Conservation (phyloP, 768 basidiomycete genomes). For the Phaeotremella fagi region DNA sequence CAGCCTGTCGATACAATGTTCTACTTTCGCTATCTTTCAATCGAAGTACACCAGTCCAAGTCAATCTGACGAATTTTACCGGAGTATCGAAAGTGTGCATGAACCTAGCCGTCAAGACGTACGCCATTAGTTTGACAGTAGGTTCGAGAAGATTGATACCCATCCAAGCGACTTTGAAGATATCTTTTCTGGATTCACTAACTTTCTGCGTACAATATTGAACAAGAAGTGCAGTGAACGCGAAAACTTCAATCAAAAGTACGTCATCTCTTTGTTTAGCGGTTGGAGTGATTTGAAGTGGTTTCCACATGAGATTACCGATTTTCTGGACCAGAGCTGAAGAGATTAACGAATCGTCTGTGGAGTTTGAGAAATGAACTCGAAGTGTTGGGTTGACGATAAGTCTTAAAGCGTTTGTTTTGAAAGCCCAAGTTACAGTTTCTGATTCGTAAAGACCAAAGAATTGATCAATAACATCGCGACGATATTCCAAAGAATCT, state of each 20-base stretch:
- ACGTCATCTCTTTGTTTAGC: slow-evolving; percentile 59
- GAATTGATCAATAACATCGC: slow-evolving; percentile 80
- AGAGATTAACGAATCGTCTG: slow-evolving; percentile 61
- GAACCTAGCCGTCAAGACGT: slow-evolving; percentile 84
- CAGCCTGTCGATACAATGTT: slow-evolving; percentile 71
- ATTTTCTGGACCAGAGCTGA: slow-evolving; percentile 65
- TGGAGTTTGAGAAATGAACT: slow-evolving; percentile 63
- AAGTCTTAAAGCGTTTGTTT: slow-evolving; percentile 61
- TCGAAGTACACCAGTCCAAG: slow-evolving; percentile 84
- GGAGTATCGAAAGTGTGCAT: slow-evolving; percentile 84
- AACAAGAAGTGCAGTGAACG: slow-evolving; percentile 81
- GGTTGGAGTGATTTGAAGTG: slow-evolving; percentile 53
- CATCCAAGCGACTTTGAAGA: slow-evolving; percentile 90
- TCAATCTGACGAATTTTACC: slow-evolving; percentile 79
- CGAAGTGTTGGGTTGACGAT: slow-evolving; percentile 82
- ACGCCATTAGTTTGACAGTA: slow-evolving; percentile 86
- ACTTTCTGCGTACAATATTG: slow-evolving; percentile 77
- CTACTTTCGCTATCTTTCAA: slow-evolving; percentile 75
- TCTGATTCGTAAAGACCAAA: slow-evolving; percentile 73
- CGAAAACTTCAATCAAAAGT: slow-evolving; percentile 83
- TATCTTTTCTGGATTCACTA: slow-evolving; percentile 76
- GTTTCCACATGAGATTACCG: slow-evolving; percentile 62
- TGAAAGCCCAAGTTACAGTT: slow-evolving; percentile 64
- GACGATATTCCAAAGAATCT: slow-evolving; percentile 60
- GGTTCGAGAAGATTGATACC: slow-evolving; percentile 78